Conservation (phyloP, 225 moss, liverwort and hornwort genomes). For the Pseudoscleropodium purum region DNA sequence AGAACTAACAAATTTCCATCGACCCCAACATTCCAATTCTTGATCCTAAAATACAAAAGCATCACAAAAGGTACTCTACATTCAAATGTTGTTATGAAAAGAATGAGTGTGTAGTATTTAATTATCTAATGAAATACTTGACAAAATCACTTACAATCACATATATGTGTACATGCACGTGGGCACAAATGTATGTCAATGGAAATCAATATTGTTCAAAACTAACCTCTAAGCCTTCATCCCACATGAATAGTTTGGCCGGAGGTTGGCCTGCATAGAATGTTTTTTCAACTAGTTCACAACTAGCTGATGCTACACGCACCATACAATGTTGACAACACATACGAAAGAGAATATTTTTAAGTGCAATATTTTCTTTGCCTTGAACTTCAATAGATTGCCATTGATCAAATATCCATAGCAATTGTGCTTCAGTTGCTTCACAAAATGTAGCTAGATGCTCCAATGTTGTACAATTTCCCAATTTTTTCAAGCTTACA, state of each 20-base stretch:
- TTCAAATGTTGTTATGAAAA: neutral
- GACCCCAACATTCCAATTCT: constrained; percentile 35
- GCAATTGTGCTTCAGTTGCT: constrained; percentile 19
- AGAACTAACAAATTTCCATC: constrained; percentile 45
- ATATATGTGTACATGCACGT: neutral
- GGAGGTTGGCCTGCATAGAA: constrained; percentile 18
- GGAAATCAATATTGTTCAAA: neutral
- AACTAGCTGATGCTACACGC: constrained; percentile 20
- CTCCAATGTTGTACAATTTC: constrained; percentile 4
- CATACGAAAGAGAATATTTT: constrained; percentile 14
- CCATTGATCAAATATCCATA: constrained; percentile 49
- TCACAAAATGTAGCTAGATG: constrained; percentile 32
- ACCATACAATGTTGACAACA: constrained; percentile 43
- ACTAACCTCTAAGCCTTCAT: constrained; percentile 22
- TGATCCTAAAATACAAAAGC: neutral
- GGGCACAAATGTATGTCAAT: neutral
- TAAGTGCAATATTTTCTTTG: constrained; percentile 2
- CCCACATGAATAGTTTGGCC: constrained; percentile 35
- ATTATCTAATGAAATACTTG: neutral
- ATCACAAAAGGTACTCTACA: neutral
- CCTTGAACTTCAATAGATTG: constrained; percentile 28
- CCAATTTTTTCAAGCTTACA: constrained; percentile 6
- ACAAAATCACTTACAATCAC: neutral
- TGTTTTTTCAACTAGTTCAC: constrained; percentile 23
- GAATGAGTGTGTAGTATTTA: neutral